Evolutionary conservation across 768 basidiomycete species (phyloP).

Genomic region (Suillus luteus): DNA sequence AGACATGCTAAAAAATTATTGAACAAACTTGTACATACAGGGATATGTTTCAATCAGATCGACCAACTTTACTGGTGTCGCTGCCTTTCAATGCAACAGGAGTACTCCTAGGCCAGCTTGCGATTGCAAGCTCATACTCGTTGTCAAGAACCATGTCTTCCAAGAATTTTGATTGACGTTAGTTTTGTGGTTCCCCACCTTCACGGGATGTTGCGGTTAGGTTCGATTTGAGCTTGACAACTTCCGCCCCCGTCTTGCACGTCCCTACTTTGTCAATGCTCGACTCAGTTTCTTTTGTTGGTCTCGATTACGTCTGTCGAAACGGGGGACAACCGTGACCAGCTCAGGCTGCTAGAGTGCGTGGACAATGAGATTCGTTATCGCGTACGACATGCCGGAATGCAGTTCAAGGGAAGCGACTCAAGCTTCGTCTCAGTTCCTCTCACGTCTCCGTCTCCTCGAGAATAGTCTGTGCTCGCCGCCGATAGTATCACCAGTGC

Average conservation of each 20-base stretch:
- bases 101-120: too few species aligned
- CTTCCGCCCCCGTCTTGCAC: neutral
- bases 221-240: neutral
- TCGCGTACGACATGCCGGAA: slow-evolving; percentile 6
- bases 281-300: neutral
- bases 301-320: neutral
- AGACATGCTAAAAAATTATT: neutral
- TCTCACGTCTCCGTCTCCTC: neutral
- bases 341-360: neutral
- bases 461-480: neutral
- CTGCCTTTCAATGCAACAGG: neutral
- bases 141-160: slow-evolving; percentile 1
- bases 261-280: neutral
- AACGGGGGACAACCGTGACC: neutral
- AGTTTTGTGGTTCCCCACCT: neutral
- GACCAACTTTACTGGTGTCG: neutral
- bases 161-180: slow-evolving; percentile 8
- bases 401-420: neutral
- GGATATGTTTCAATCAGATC: neutral
- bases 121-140: neutral
- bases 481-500: neutral
- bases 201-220: slow-evolving; percentile 1
- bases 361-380: neutral
- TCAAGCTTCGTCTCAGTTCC: neutral
- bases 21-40: neutral